phyloP scores from a whole-genome alignment of 2,329 filamentous ascomycete species.

The Ophiosphaerella korrae region DNA sequence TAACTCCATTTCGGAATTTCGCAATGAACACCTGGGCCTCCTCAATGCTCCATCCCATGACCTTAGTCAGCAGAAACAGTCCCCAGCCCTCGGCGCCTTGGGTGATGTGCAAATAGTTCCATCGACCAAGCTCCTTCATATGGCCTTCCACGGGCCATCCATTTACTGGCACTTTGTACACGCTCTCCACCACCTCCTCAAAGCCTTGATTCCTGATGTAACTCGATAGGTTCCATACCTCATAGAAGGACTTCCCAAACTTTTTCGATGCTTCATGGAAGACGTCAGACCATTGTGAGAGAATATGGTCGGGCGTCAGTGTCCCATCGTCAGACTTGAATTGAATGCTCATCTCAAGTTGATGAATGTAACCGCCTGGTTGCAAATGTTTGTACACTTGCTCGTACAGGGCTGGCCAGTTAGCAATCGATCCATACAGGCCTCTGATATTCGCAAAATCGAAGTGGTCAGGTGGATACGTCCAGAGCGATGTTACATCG shows the following conservation, averaged over 20 bases:
- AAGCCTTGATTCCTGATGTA: slow-evolving; percentile 36
- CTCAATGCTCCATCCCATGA: slow-evolving; percentile 44
- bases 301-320: slow-evolving; percentile 35
- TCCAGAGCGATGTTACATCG: slow-evolving; percentile 49
- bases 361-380: slow-evolving; percentile 49
- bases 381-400: slow-evolving; percentile 32
- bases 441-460: slow-evolving; percentile 53
- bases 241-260: slow-evolving; percentile 34
- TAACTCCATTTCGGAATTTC: slow-evolving; percentile 37
- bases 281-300: slow-evolving; percentile 30
- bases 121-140: slow-evolving; percentile 41
- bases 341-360: slow-evolving; percentile 49
- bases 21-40: slow-evolving; percentile 53
- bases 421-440: slow-evolving; percentile 50
- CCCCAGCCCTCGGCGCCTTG: slow-evolving; percentile 37
- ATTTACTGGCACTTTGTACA: slow-evolving; percentile 38
- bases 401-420: slow-evolving; percentile 49
- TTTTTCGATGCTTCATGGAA: slow-evolving; percentile 29
- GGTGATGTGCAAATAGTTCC: slow-evolving; percentile 39
- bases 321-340: slow-evolving; percentile 48
- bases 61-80: slow-evolving; percentile 32
- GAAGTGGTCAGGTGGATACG: slow-evolving; percentile 30
- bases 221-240: slow-evolving; percentile 30
- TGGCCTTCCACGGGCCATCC: slow-evolving; percentile 34
- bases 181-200: slow-evolving; percentile 27